Base-by-base conservation (phyloP, 495 filamentous ascomycete genomes). In the Oidiodendron maius region DNA sequence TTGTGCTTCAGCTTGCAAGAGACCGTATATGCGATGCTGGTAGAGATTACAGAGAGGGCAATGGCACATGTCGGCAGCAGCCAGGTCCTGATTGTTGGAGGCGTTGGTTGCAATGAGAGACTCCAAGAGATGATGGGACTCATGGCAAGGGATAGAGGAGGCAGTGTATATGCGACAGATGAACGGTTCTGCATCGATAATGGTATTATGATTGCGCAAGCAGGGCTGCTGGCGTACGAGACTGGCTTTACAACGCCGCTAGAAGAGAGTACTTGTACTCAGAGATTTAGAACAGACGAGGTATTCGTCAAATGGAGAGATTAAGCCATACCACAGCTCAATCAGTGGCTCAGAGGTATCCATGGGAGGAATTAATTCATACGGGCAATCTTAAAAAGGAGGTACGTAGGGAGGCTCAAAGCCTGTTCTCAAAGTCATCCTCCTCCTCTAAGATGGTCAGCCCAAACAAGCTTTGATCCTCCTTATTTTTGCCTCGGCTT, bases 131-230 rank as follows among this genome's bases (percentile, higher is more conserved):
- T 98, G 93, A 98, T 98, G 94, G 89, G 84, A 0, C 66, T 84
- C 8, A 98, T 98, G 93, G 93, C 90, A n/a, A 71, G 72, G 32
- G 89, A 95, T 63, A 73, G 94, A 26, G 87, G 89, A 15, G 93
- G 93, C 0, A 89, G 78, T 63, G 87, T 96, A 16, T 96, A 84
- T 70, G 91, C 91, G 8, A 98, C 91, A 1, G 91, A 97, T 65
- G 90, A 97, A 68, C 78, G 93, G 38, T 97, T 95, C 67, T 97
- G 93, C 60, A 98, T 98, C 53, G 94, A 98, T 68, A 98, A 98
- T 61, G 94, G 93, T 36, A 96, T 98, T 50, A 98, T 98, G 93
- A 98, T 98, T 70, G 93, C 93, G 11, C 93, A 98, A 69, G 93
- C 93, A 9, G 93, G 93, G 21, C 66, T 98, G 57, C 61, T 95